A percentile compares a stretch with the other conserved stretches of the same genome.
These are phyloP conservation scores for Striga asiatica DNA, from an alignment of 257 asterid species.

Conservation along the genomic window DNA sequence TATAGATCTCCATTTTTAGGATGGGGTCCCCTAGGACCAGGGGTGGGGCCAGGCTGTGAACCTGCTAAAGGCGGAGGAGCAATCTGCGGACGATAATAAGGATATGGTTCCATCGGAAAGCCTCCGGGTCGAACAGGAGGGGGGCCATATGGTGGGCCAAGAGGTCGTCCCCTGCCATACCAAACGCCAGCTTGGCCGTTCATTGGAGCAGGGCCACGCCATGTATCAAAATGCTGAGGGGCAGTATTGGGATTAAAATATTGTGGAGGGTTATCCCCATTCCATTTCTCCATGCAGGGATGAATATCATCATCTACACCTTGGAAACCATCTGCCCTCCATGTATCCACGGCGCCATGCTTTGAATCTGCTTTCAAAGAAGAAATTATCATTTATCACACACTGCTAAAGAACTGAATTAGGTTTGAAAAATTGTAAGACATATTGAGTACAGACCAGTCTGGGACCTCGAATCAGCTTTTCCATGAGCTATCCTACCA, in stretches of 20 bases:
- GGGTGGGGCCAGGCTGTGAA: constrained; percentile 50
- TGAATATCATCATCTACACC: constrained; percentile 41
- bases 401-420: not conserved
- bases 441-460: constrained; percentile 40
- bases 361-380: constrained; percentile 40
- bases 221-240: constrained; percentile 68
- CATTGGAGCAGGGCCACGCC: constrained; percentile 81
- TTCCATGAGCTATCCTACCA: constrained; percentile 29
- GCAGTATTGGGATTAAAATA: constrained; percentile 43
- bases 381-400: constrained; percentile 5
- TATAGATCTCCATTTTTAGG: constrained; percentile 69
- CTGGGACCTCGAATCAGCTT: constrained; percentile 33
- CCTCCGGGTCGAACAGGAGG: constrained; percentile 67
- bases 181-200: constrained; percentile 66
- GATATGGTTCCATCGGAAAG: constrained; percentile 67
- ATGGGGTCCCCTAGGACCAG: constrained; percentile 78
- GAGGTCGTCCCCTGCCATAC: constrained; percentile 82
- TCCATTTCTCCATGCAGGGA: constrained; percentile 63
- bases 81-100: constrained; percentile 67
- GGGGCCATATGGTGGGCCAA: constrained; percentile 65
- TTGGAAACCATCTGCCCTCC: constrained; percentile 53
- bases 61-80: constrained; percentile 64
- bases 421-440: constrained; percentile 6
- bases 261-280: constrained; percentile 53
- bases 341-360: constrained; percentile 33